Evolutionary conservation across 768 basidiomycete species (phyloP).

Genomic region (Xanthoconium purpureum): DNA sequence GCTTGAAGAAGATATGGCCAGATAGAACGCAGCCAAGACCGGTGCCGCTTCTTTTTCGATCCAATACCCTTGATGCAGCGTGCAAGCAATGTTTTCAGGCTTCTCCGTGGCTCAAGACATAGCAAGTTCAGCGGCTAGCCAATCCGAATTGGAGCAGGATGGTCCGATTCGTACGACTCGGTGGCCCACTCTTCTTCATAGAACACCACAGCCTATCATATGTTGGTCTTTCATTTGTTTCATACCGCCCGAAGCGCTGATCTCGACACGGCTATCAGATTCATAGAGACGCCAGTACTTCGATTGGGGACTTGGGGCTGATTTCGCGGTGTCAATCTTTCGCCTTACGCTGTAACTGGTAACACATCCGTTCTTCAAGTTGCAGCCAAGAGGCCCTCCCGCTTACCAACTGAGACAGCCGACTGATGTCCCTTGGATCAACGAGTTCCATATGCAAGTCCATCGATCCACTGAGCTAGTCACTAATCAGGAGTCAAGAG

Average conservation of each 20-base stretch:
- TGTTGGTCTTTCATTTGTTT: neutral
- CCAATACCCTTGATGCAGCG: constrained; percentile 9
- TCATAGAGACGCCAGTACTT: neutral
- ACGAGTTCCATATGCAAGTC: neutral
- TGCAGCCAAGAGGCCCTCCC: neutral
- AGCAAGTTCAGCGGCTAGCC: neutral
- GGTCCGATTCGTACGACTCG: constrained; percentile 17
- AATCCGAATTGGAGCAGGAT: neutral
- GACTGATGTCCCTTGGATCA: neutral
- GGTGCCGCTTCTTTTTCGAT: constrained; percentile 21
- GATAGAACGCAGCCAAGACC: constrained; percentile 15
- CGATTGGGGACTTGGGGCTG: neutral
- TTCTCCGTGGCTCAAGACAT: constrained; percentile 11
- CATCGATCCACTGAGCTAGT: neutral
- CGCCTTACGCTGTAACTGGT: neutral
- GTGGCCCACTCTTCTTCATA: neutral
- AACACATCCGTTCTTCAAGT: neutral
- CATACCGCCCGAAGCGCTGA: neutral
- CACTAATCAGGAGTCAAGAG: neutral
- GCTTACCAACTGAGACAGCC: neutral
- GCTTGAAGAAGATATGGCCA: constrained; percentile 8
- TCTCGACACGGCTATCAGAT: constrained; percentile 11
- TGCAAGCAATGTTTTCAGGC: constrained; percentile 8
- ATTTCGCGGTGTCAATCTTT: neutral
- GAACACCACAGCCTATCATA: constrained; percentile 14